phyloP scores from a whole-genome alignment of 352 stramenopile species.

The Pythium monospermum region DNA sequence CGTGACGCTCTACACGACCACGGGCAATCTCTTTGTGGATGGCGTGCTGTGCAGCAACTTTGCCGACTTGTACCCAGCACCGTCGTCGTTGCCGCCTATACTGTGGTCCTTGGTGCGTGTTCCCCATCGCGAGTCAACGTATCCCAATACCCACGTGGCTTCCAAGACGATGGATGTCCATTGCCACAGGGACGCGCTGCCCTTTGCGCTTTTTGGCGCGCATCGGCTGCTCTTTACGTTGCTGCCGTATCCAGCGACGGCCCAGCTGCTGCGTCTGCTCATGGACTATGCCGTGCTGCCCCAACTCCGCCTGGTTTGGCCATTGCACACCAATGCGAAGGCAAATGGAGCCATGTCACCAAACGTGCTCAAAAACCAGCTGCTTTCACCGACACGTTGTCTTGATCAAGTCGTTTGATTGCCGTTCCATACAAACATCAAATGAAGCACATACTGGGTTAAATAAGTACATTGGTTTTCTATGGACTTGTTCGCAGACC shows the following conservation, averaged over 20 bases:
- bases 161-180: not conserved
- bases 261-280: constrained; percentile 31
- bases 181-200: constrained; percentile 25
- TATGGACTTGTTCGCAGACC: too few species aligned
- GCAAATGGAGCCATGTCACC: constrained; percentile 3
- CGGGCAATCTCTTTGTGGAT: constrained; percentile 63
- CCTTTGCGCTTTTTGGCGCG: constrained; percentile 41
- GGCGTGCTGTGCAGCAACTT: constrained; percentile 77
- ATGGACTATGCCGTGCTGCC: constrained; percentile 51
- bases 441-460: not conserved
- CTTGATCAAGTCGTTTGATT: not conserved
- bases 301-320: constrained; percentile 19
- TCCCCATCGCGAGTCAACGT: not conserved
- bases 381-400: too few species aligned
- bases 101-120: not conserved
- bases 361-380: constrained; percentile 1
- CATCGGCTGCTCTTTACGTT: constrained; percentile 47
- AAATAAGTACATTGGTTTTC: too few species aligned
- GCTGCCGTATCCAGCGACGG: constrained; percentile 40
- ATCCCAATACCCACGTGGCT: not conserved
- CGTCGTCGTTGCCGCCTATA: not conserved
- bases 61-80: constrained; percentile 52
- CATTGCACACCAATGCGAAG: not conserved
- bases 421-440: not conserved
- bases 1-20: constrained; percentile 60